phyloP scores from a whole-genome alignment of 2,329 filamentous ascomycete genomes.

The Parafenestella ontariensis region DNA sequence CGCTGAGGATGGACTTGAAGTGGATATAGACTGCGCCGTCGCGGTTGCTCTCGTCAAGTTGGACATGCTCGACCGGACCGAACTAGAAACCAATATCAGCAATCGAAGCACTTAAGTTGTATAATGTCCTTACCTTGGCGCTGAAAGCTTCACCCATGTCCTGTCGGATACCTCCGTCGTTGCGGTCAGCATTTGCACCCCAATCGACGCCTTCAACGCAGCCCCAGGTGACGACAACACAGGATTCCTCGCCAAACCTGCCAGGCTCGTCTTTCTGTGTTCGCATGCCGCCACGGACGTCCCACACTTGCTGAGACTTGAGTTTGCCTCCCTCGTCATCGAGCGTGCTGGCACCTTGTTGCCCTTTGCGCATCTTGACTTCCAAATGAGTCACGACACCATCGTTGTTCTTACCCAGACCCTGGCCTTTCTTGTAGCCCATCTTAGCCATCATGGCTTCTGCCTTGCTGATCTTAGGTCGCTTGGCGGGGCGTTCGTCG shows the following conservation, averaged over 20 bases:
- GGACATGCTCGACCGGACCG: slow-evolving; percentile 80
- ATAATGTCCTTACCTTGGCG: slow-evolving; percentile 65
- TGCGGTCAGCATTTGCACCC: slow-evolving; percentile 72
- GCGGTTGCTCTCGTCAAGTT: slow-evolving; percentile 68
- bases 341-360: slow-evolving; percentile 24
- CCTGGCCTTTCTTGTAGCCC: slow-evolving; percentile 88
- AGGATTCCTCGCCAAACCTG: slow-evolving; percentile 66
- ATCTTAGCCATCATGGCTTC: slow-evolving; percentile 91
- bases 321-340: slow-evolving; percentile 59
- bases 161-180: slow-evolving; percentile 73
- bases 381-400: slow-evolving; percentile 89
- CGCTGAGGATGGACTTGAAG: slow-evolving; percentile 85
- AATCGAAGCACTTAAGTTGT: background rate
- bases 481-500: slow-evolving; percentile 53
- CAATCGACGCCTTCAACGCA: slow-evolving; percentile 90
- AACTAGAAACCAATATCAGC: slow-evolving; percentile 63
- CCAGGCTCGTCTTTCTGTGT: slow-evolving; percentile 45
- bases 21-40: slow-evolving; percentile 82
- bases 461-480: slow-evolving; percentile 57
- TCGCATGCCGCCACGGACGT: slow-evolving; percentile 76
- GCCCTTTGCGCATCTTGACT: slow-evolving; percentile 53
- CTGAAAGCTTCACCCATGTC: slow-evolving; percentile 95
- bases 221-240: slow-evolving; percentile 80
- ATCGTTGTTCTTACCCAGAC: slow-evolving; percentile 79
- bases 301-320: slow-evolving; percentile 60